Evolutionary conservation across 2,329 filamentous ascomycete species (phyloP).

Genomic region (Hymenoscyphus repandus): DNA sequence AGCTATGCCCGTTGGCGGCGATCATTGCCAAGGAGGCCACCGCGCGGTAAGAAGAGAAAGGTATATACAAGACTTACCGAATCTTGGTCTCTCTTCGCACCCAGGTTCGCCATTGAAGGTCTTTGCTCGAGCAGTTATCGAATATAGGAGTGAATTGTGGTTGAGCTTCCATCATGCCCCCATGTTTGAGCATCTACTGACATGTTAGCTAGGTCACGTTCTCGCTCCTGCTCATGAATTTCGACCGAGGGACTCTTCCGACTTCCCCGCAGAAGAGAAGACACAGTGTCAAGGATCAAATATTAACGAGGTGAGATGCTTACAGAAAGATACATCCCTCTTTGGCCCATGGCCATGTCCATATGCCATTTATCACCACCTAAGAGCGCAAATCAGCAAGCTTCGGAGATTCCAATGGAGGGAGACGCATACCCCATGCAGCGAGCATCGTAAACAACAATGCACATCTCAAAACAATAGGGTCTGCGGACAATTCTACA

Average conservation of each 20-base stretch:
- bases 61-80: conserved; percentile 39
- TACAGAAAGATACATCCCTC: conserved; percentile 65
- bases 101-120: conserved; percentile 59
- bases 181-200: conserved; percentile 61
- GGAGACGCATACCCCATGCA: conserved; percentile 50
- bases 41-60: neutral
- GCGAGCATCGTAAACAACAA: conserved; percentile 63
- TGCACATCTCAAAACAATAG: conserved; percentile 58
- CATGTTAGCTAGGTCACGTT: neutral
- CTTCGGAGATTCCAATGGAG: too few species aligned
- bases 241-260: too few species aligned
- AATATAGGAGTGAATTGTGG: conserved; percentile 38
- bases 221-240: neutral
- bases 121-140: conserved; percentile 39
- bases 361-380: conserved; percentile 69
- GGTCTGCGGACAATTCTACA: conserved; percentile 61
- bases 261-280: too few species aligned
- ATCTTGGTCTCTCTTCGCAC: conserved; percentile 58
- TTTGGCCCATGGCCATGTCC: conserved; percentile 70
- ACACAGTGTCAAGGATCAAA: too few species aligned
- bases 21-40: neutral
- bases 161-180: conserved; percentile 56
- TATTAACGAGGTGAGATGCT: conserved; percentile 23
- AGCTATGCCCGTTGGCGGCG: conserved; percentile 5
- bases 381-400: neutral